Percentiles rank a stretch among this genome's conserved stretches.
Evolutionary conservation across 2,329 filamentous ascomycete genomes (phyloP).

Genomic region (Neoarthrinium moseri): DNA sequence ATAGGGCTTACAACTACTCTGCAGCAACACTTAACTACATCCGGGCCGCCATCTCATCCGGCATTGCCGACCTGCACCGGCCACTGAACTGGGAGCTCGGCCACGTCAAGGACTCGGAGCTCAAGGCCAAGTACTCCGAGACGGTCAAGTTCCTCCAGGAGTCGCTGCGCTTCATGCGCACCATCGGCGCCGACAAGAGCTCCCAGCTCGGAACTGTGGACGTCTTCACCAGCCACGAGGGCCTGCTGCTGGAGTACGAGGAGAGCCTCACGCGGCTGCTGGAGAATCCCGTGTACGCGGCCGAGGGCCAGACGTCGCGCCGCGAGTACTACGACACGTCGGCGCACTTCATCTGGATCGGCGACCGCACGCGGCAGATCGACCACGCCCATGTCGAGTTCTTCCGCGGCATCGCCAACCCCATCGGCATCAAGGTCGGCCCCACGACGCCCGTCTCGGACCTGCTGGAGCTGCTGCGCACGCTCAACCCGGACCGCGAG

Average conservation of each 20-base stretch:
- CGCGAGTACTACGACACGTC: slow-evolving; percentile 90
- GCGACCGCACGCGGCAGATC: slow-evolving; percentile 90
- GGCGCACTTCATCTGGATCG: slow-evolving; percentile 97
- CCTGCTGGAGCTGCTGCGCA: slow-evolving; percentile 75
- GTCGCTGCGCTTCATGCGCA: slow-evolving; percentile 90
- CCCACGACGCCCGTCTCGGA: slow-evolving; percentile 78
- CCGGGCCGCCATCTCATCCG: slow-evolving; percentile 77
- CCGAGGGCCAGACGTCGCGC: slow-evolving; percentile 30
- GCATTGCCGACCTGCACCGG: slow-evolving; percentile 89
- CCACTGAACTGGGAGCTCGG: slow-evolving; percentile 94
- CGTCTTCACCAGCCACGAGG: slow-evolving; percentile 93
- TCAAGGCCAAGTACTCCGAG: slow-evolving; percentile 81
- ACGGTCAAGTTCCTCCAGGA: slow-evolving; percentile 88
- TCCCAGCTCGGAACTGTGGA: slow-evolving; percentile 88
- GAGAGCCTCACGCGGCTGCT: slow-evolving; percentile 78
- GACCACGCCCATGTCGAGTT: slow-evolving; percentile 95
- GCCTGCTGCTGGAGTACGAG: slow-evolving; percentile 91
- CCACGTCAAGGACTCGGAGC: slow-evolving; percentile 78
- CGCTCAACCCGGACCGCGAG: slow-evolving; percentile 79
- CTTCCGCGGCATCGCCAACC: slow-evolving; percentile 94
- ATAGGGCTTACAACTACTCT: slow-evolving; percentile 89
- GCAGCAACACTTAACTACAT: slow-evolving; percentile 94
- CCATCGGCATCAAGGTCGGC: slow-evolving; percentile 94
- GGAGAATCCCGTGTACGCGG: slow-evolving; percentile 46
- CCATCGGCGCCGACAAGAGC: slow-evolving; percentile 84